A percentile compares a stretch with the other conserved stretches of the same genome.
Conservation (phyloP, 2,329 filamentous ascomycete genomes). For the Trichoderma guizhouense region DNA sequence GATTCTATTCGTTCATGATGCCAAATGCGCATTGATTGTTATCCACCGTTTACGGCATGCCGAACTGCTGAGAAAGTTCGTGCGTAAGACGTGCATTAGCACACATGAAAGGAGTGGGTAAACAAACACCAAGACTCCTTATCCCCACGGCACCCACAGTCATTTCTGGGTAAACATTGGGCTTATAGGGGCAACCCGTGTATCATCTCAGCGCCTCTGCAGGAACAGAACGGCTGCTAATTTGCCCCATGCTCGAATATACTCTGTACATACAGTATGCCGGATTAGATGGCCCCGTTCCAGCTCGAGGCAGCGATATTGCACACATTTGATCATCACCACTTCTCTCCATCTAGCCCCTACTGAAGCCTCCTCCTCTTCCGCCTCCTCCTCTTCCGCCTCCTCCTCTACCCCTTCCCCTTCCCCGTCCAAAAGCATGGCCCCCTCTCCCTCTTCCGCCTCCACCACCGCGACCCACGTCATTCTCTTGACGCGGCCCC, state of each 20-base stretch:
- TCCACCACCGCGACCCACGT: slow-evolving; percentile 32
- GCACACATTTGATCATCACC: neutral
- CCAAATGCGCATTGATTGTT: neutral
- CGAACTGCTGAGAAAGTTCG: neutral
- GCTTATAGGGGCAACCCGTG: neutral
- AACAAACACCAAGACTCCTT: slow-evolving; percentile 11
- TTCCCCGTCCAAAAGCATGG: slow-evolving; percentile 28
- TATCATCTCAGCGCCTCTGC: neutral
- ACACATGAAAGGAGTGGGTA: slow-evolving; percentile 5
- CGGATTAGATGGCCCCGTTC: neutral
- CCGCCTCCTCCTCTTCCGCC: neutral
- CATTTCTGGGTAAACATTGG: slow-evolving; percentile 5
- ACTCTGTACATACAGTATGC: neutral
- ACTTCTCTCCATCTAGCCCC: neutral
- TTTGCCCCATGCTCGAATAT: neutral
- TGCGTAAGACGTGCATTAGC: slow-evolving; percentile 14
- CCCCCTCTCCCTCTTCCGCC: slow-evolving; percentile 38
- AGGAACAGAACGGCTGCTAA: neutral
- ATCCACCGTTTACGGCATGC: neutral
- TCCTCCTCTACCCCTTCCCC: slow-evolving; percentile 13
- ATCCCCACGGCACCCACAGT: neutral
- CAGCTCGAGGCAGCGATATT: neutral
- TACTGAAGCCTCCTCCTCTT: neutral
- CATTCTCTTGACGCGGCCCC: slow-evolving; percentile 50
- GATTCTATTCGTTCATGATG: neutral